These are phyloP conservation scores for Pseudogymnoascus sp. DNA, from an alignment of 2,329 filamentous ascomycete species.

Conservation along the genomic window DNA sequence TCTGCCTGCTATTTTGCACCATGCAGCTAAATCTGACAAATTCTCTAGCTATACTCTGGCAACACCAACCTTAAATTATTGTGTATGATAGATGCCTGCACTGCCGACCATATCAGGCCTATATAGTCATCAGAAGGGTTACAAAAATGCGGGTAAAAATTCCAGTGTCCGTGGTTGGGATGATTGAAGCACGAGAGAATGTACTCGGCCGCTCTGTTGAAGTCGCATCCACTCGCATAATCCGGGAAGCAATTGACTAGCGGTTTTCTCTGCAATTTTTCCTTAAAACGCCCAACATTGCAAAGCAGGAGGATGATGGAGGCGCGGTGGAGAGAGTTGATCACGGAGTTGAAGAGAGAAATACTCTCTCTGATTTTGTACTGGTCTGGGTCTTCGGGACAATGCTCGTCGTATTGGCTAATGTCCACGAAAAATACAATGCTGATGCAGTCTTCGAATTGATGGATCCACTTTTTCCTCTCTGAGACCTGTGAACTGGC, in stretches of 20 bases:
- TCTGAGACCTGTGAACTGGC: background rate
- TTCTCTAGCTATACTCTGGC: too few species aligned
- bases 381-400: background rate
- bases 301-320: background rate
- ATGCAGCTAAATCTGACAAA: too few species aligned
- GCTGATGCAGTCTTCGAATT: background rate
- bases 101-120: background rate
- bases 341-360: background rate
- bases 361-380: background rate
- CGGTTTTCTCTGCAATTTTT: background rate
- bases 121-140: background rate
- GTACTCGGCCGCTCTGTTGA: background rate
- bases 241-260: background rate
- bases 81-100: background rate
- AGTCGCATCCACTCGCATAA: background rate
- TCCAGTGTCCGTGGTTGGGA: background rate
- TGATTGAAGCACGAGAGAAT: background rate
- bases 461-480: background rate
- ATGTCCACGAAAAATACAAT: background rate
- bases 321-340: background rate
- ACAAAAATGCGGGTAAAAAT: background rate
- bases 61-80: background rate
- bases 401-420: background rate
- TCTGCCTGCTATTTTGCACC: slow-evolving; percentile 2
- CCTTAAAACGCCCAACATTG: background rate